These are phyloP conservation scores for Glaciozyma antarctica DNA, from an alignment of 768 basidiomycete species.

Conservation along the genomic window DNA sequence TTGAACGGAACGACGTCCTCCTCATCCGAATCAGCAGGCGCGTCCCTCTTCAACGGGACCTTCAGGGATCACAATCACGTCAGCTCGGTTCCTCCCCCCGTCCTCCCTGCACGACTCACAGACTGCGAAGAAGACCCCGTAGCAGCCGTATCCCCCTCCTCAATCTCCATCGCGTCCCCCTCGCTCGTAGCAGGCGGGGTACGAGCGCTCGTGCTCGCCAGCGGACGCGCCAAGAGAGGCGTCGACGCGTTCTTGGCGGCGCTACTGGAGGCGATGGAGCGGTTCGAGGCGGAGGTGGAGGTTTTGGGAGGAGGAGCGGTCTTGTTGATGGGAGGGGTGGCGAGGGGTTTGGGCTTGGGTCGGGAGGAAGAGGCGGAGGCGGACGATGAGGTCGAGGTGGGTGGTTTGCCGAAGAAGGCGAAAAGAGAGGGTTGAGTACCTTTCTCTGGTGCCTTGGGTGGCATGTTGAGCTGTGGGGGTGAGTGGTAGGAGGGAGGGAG, in stretches of 20 bases:
- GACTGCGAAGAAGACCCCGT: background rate
- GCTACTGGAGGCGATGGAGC: background rate
- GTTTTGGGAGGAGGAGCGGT: background rate
- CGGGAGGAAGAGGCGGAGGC: background rate
- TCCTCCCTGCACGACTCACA: background rate
- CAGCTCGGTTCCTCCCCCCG: background rate
- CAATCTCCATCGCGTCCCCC: conserved; percentile 1
- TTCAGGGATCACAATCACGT: background rate
- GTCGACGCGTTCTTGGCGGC: background rate
- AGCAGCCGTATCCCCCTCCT: background rate
- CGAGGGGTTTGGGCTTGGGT: background rate
- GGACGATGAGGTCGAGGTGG: background rate
- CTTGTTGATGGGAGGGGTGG: background rate
- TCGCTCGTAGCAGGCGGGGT: conserved; percentile 3
- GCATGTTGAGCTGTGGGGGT: background rate
- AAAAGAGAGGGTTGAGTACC: conserved; percentile 6
- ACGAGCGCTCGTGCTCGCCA: background rate
- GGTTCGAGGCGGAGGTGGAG: background rate
- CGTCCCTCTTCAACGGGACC: background rate
- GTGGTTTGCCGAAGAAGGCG: conserved; percentile 13
- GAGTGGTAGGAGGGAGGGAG: background rate
- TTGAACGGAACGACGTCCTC: background rate
- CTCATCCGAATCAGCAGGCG: background rate
- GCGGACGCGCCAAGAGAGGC: background rate
- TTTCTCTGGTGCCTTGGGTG: background rate